Evolutionary conservation across 805 yeast genomes (phyloP).

Genomic region (Yamadazyma phyllophila): DNA sequence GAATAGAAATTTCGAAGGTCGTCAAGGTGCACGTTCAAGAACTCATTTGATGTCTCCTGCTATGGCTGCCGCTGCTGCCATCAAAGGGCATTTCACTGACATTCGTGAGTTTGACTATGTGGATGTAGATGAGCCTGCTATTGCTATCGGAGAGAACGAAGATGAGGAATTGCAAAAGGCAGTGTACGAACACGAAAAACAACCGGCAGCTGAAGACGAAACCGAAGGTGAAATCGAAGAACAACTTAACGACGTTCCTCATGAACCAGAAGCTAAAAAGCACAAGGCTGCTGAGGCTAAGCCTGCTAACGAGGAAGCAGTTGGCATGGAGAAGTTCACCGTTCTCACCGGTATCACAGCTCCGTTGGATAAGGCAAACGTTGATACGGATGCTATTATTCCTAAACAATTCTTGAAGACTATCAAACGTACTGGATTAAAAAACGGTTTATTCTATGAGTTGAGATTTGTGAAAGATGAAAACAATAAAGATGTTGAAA

Average conservation of each 20-base stretch:
- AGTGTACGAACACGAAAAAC: slow-evolving; percentile 69
- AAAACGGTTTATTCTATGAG: slow-evolving; percentile 87
- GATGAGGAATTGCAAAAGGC: slow-evolving; percentile 65
- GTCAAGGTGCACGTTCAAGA: slow-evolving; percentile 95
- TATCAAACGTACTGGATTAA: slow-evolving; percentile 93
- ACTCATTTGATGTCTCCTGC: slow-evolving; percentile 98
- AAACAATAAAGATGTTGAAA: slow-evolving; percentile 69
- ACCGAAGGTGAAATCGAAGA: slow-evolving; percentile 28
- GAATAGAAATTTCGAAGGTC: slow-evolving; percentile 97
- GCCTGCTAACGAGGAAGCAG: slow-evolving; percentile 18
- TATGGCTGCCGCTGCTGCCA: slow-evolving; percentile 99
- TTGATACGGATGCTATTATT: slow-evolving; percentile 97
- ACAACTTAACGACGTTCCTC: slow-evolving; percentile 62
- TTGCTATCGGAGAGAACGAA: slow-evolving; percentile 47
- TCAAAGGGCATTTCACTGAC: slow-evolving; percentile 85
- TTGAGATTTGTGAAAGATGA: slow-evolving; percentile 65
- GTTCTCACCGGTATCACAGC: slow-evolving; percentile 86
- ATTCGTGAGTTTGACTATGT: slow-evolving; percentile 76
- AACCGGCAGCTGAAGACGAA: slow-evolving; percentile 52
- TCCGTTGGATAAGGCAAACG: slow-evolving; percentile 90
- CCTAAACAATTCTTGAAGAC: slow-evolving; percentile 98
- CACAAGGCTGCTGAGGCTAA: slow-evolving; percentile 12
- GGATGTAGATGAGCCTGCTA: slow-evolving; percentile 57
- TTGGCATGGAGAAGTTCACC: slow-evolving; percentile 71
- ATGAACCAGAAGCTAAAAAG: slow-evolving; percentile 31